Base-by-base conservation (phyloP, 768 basidiomycete genomes). In the Trametes villosa region DNA sequence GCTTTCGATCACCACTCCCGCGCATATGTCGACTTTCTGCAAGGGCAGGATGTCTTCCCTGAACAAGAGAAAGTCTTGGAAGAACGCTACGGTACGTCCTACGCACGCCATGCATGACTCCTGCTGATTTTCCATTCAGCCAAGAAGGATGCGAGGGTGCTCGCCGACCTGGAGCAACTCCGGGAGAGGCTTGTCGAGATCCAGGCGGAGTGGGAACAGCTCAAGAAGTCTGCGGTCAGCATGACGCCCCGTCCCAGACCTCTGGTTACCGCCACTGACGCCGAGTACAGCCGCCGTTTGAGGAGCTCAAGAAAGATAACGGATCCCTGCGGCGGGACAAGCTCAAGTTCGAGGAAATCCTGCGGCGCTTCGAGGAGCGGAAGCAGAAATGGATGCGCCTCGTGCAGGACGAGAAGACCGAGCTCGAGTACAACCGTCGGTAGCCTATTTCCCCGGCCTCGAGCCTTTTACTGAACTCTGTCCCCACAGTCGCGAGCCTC, bases 261-360 rank as follows among this genome's bases (percentile, higher is more conserved):
- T 15, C 20, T 27, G 33, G 11, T 15, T 18, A 18, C 18, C 13
- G 18, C 18, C 15, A 24, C 46, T 36, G 41, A 30, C 31, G 26
- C 45, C 29, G 18, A 24, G 13, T 51, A 26, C 33, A 72, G 72
- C 65, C 87, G 12, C 87, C 87, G 18, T 77, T 90, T 4, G 78
- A 82, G 51, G 84, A 87, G 60, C 78, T 91, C 22, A 79, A 85
- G 68, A 82, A 83, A 38, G 81, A 84, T 42, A 84, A 88, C 59
- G 81, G 83, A 3, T 77, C 86, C 41, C 79, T 94, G 47, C 83
- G 83, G 62, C 81, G 81, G 24, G 94, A 97, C 71, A 81, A 84
- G 69, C 83, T 88, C 59, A 94, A 94, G 72, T 88, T 92, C 64
- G 85, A 87, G 66, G 86, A 86, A 61, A 88, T 89, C 56, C 79